Evolutionary conservation across 148 eudicot genomes (phyloP).

Genomic region (Rheum nobile): DNA sequence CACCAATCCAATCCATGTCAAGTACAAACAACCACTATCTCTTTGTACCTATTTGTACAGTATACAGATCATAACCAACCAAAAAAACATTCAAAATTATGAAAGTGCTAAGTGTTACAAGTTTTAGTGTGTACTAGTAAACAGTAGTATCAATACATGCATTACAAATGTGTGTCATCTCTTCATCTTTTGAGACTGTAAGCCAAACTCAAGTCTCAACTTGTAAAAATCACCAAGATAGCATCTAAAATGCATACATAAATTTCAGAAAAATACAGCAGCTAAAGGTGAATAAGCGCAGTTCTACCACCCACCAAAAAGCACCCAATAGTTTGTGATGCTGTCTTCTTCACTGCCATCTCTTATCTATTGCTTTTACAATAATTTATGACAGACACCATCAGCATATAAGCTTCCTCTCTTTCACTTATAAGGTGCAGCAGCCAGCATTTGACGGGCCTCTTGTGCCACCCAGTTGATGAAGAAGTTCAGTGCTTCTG

Average conservation of each 20-base stretch:
- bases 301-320: not conserved
- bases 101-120: not conserved
- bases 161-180: conserved; percentile 1
- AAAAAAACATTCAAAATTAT: not conserved
- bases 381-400: not conserved
- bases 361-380: not conserved
- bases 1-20: no score
- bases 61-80: not conserved
- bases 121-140: conserved; percentile 1
- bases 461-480: not conserved
- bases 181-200: conserved; percentile 3
- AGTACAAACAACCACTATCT: not conserved
- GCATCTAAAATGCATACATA: not conserved
- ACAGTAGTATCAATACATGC: not conserved
- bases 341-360: not conserved
- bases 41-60: not conserved
- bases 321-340: not conserved
- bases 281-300: not conserved
- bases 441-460: not conserved
- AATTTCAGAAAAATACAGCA: not conserved
- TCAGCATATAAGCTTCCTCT: not conserved
- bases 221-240: not conserved
- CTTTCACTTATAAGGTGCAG: not conserved
- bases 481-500: not conserved
- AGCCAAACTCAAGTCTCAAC: not conserved